These are phyloP conservation scores for Dactylonectria estremocensis DNA, from an alignment of 2,329 filamentous ascomycete genomes.

Conservation along the genomic window DNA sequence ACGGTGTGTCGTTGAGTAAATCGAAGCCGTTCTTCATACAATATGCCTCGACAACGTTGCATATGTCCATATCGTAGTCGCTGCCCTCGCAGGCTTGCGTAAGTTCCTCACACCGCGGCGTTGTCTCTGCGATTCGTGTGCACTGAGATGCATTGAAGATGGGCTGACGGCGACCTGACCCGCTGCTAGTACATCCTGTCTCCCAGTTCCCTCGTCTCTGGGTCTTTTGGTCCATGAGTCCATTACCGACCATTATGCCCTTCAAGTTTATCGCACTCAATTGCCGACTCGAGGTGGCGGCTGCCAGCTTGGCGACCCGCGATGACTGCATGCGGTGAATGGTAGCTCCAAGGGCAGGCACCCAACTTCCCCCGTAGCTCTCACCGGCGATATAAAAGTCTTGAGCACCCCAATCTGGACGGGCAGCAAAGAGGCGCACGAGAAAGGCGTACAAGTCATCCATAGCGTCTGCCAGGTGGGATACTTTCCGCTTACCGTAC, in stretches of 20 bases:
- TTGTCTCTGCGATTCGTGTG: neutral
- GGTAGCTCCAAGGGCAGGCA: neutral
- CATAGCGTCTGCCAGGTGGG: neutral
- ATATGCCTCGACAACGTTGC: neutral
- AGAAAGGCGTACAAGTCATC: slow-evolving; percentile 1
- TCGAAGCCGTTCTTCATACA: neutral
- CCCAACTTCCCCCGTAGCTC: slow-evolving; percentile 11
- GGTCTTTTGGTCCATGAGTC: neutral
- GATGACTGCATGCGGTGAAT: slow-evolving; percentile 2
- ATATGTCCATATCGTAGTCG: neutral
- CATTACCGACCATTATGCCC: slow-evolving; percentile 17
- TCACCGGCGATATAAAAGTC: slow-evolving; percentile 19
- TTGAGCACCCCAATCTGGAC: neutral
- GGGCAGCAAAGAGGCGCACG: neutral
- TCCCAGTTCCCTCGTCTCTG: slow-evolving; percentile 1
- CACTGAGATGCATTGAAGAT: neutral
- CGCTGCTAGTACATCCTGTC: neutral
- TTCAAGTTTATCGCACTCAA: neutral
- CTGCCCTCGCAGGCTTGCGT: neutral
- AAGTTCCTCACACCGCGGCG: neutral
- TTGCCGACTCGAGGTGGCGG: neutral
- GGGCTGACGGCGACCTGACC: neutral
- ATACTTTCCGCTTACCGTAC: neutral
- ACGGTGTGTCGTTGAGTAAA: neutral
- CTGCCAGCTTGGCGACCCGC: neutral